phyloP scores from a whole-genome alignment of 345 rosid genomes.

The Eucalyptus virginea region DNA sequence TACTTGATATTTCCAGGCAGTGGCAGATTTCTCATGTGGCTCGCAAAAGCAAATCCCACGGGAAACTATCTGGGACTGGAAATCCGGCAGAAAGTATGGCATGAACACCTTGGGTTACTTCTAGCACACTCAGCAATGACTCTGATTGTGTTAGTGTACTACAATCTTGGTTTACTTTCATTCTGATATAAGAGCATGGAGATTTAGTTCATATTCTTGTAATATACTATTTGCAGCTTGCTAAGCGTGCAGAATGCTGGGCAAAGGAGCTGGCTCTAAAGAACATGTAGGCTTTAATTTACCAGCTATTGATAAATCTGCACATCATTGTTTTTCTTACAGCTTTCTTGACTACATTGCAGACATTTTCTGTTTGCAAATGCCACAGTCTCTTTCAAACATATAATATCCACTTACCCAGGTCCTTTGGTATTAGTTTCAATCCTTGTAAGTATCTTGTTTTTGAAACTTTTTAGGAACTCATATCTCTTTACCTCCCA shows the following conservation, averaged over 20 bases:
- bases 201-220: neutral
- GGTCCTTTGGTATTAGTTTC: slow-evolving; percentile 82
- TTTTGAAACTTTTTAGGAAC: neutral
- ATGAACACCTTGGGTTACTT: slow-evolving; percentile 9
- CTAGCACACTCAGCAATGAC: slow-evolving; percentile 4
- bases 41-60: slow-evolving; percentile 45
- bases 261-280: slow-evolving; percentile 55
- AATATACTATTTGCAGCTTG: slow-evolving; percentile 43
- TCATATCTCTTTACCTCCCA: neutral
- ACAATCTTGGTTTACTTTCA: neutral
- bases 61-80: slow-evolving; percentile 85
- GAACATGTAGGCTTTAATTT: slow-evolving; percentile 45
- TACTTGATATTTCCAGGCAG: slow-evolving; percentile 40
- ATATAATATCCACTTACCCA: slow-evolving; percentile 51
- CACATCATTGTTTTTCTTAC: neutral
- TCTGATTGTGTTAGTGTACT: neutral
- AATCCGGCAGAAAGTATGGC: slow-evolving; percentile 72
- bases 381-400: slow-evolving; percentile 62
- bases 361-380: slow-evolving; percentile 88
- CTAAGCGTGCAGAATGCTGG: slow-evolving; percentile 75
- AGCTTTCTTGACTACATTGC: slow-evolving; percentile 8
- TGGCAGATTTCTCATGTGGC: slow-evolving; percentile 92
- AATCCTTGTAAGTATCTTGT: slow-evolving; percentile 45
- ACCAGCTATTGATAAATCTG: neutral
- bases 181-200: neutral